These are phyloP conservation scores for Plasmodium vivax DNA, from an alignment of 169 alveolate genomes.

Conservation along the genomic window DNA sequence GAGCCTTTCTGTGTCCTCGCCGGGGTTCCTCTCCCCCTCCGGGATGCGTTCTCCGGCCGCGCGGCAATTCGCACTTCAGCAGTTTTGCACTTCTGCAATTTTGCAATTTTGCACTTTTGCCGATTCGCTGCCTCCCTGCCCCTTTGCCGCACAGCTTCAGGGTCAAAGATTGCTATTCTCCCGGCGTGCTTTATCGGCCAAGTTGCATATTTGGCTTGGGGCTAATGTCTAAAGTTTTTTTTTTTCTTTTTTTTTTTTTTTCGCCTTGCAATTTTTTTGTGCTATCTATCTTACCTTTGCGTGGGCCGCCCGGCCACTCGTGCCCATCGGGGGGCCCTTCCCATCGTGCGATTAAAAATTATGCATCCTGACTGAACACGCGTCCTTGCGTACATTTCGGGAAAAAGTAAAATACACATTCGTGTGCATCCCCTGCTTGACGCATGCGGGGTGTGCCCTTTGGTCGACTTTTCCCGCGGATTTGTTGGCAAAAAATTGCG, in stretches of 20 bases:
- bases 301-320: neutral
- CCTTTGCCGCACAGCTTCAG: neutral
- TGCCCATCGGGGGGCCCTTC: neutral
- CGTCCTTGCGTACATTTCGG: neutral
- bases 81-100: neutral
- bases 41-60: neutral
- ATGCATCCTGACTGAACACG: neutral
- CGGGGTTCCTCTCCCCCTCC: neutral
- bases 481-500: neutral
- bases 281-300: neutral
- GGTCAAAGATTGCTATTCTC: neutral
- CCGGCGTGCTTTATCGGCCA: neutral
- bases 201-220: neutral
- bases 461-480: neutral
- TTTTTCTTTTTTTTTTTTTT: neutral
- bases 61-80: neutral
- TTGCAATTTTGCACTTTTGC: neutral
- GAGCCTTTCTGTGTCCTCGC: neutral
- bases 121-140: neutral
- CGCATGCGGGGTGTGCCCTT: neutral
- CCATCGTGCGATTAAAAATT: neutral
- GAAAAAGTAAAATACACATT: neutral
- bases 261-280: neutral
- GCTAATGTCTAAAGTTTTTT: constrained; percentile 1
- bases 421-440: neutral